phyloP scores from a whole-genome alignment of 768 basidiomycete genomes.

The Podaxis sp. region DNA sequence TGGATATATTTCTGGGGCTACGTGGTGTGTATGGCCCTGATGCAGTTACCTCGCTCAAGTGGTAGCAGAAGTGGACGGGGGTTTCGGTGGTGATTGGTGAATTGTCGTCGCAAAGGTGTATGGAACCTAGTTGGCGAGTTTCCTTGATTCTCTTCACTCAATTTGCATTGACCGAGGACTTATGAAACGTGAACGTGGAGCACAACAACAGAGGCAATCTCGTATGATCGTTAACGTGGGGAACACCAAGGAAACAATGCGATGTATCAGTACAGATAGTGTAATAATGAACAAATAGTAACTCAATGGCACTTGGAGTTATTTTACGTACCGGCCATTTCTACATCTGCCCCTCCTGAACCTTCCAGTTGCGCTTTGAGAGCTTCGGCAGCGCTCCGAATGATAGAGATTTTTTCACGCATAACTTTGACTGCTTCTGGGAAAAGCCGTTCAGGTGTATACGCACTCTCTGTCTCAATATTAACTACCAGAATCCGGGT shows the following conservation, averaged over 20 bases:
- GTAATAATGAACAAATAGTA: neutral
- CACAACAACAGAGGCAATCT: neutral
- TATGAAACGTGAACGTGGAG: too few relatives aligned
- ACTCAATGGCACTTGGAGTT: neutral
- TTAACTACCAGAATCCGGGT: constrained; percentile 51
- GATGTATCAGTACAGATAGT: neutral
- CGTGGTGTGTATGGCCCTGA: too few relatives aligned
- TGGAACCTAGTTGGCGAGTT: too few relatives aligned
- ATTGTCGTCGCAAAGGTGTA: too few relatives aligned
- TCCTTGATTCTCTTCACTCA: too few relatives aligned
- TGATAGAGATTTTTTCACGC: constrained; percentile 69
- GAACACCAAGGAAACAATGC: neutral
- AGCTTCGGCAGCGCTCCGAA: constrained; percentile 59
- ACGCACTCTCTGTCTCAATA: constrained; percentile 89
- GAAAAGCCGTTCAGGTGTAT: constrained; percentile 79
- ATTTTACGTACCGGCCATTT: constrained; percentile 48
- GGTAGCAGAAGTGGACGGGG: too few relatives aligned
- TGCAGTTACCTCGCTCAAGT: too few relatives aligned
- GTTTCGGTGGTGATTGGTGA: too few relatives aligned
- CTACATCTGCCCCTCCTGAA: constrained; percentile 42
- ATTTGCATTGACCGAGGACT: neutral
- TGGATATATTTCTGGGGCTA: too few relatives aligned
- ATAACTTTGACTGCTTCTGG: constrained; percentile 81
- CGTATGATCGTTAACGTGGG: neutral
- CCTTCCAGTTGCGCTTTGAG: constrained; percentile 43